phyloP scores from a whole-genome alignment of 129 eudicot species.

The Chrysanthemum makinoi region DNA sequence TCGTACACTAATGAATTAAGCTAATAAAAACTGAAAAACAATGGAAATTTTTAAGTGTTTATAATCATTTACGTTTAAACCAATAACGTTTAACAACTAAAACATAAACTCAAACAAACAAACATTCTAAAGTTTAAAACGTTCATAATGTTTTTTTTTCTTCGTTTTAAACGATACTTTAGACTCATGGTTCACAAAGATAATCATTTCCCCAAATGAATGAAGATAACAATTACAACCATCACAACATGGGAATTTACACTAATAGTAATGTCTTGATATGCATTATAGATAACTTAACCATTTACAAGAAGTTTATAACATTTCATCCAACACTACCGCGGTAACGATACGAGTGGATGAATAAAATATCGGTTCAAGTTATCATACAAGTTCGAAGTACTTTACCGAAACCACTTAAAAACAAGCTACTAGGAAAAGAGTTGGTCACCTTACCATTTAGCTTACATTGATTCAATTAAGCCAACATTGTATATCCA shows the following conservation, averaged over 20 bases:
- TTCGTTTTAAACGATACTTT: too few species aligned
- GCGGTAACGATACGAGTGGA: neutral
- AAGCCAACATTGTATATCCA: slow-evolving; percentile 31
- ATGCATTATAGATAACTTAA: neutral
- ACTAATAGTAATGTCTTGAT: neutral
- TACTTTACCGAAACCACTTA: neutral
- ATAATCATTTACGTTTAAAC: too few species aligned
- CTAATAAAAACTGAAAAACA: too few species aligned
- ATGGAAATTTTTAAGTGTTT: too few species aligned
- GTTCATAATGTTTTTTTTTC: too few species aligned
- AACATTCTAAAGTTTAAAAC: too few species aligned
- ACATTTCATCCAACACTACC: slow-evolving; percentile 1
- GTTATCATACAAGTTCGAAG: neutral
- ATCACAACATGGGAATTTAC: neutral
- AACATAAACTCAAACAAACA: too few species aligned
- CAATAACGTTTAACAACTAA: too few species aligned
- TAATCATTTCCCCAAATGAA: too few species aligned
- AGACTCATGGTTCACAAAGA: too few species aligned
- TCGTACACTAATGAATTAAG: too few species aligned
- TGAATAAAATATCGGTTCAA: slow-evolving; percentile 6
- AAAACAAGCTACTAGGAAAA: slow-evolving; percentile 4
- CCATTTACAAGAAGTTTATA: neutral
- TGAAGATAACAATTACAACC: too few species aligned
- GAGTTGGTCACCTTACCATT: neutral
- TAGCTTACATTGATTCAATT: slow-evolving; percentile 33